These are phyloP conservation scores for Salix suchowensis DNA, from an alignment of 345 rosid genomes.

Conservation along the genomic window DNA sequence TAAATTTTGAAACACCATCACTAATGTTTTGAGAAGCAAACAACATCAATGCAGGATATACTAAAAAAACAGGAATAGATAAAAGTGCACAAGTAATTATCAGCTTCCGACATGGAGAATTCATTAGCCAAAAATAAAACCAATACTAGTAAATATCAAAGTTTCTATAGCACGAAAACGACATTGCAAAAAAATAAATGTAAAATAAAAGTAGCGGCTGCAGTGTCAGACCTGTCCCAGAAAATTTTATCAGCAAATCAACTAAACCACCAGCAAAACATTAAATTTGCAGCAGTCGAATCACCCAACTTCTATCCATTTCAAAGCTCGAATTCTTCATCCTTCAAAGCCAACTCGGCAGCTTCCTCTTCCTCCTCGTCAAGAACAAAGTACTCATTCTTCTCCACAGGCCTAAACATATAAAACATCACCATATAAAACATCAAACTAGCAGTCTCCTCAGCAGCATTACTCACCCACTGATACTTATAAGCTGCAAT, in stretches of 20 bases:
- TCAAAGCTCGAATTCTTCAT: constrained; percentile 89
- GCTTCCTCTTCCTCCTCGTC: constrained; percentile 95
- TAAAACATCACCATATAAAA: constrained; percentile 77
- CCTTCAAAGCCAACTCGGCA: constrained; percentile 67
- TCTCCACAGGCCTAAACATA: constrained; percentile 92
- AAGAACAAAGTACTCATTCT: constrained; percentile 76
- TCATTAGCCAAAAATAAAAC: constrained; percentile 7
- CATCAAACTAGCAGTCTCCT: constrained; percentile 74
- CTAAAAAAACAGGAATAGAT: too few relatives aligned
- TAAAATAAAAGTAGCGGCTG: not conserved
- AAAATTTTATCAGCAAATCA: constrained; percentile 8
- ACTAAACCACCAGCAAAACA: not conserved
- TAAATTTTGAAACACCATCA: too few relatives aligned
- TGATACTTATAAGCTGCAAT: constrained; percentile 85
- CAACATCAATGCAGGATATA: too few relatives aligned
- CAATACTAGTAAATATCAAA: constrained; percentile 12
- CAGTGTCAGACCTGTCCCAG: constrained; percentile 10
- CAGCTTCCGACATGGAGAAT: constrained; percentile 1
- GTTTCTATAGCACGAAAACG: constrained; percentile 16
- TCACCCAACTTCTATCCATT: not conserved
- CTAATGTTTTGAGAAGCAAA: too few relatives aligned
- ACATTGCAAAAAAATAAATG: not conserved
- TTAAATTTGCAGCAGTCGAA: constrained; percentile 4
- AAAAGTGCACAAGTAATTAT: not conserved
- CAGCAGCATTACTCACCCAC: constrained; percentile 92